Base-by-base conservation (phyloP, 108 stramenopile species). In the Bacterosira constricta region DNA sequence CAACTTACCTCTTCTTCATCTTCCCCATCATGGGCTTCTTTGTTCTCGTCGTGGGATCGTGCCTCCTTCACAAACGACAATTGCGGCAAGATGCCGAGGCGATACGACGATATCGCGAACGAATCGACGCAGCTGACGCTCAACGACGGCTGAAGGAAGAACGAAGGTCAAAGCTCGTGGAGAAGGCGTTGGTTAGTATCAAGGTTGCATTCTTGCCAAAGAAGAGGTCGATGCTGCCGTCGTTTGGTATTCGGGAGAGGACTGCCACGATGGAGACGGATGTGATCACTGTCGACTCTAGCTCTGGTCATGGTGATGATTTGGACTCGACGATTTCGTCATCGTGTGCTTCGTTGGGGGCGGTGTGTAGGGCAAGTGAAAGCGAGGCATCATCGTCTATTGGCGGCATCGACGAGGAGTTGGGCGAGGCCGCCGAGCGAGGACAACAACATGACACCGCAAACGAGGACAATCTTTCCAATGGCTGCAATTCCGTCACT, bases 1-100 rank as follows among this genome's bases (percentile, higher is more conserved):
- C 53, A 8, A 6, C 7, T 10, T 29, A 4, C 27, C 10, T 37
- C 5, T 58, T 58, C 57, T 58, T 58, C 35, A 18, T 37, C 12
- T 58, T 58, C 8, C 57, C 57, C n/a, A 3, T 34, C 57, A 3
- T 58, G n/a, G 57, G 57, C 12, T 27, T 62, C 25, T 26, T 62
- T 4, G 10, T 44, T 11, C 21, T 45, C 3, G 20, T 42, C 45
- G 3, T 62, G 21, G 60, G 60, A 21, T 62, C 42, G 5, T 5
- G 6, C 5, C 45, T 44, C 45, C 37, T 62, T 4, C 10, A 23
- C 23, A n/a, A 45, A 11, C 60, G 60, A 4, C 30, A 26, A 45
- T 21, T 37, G 7, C 60, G 30, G 10, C 60, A 44, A 35, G 38
- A 35, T 27, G 23, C 4, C 5, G 23, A 44, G 10, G 35, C 60